phyloP scores from a whole-genome alignment of 2,329 filamentous ascomycete genomes.

The Aspergillus ochraceoroseus region DNA sequence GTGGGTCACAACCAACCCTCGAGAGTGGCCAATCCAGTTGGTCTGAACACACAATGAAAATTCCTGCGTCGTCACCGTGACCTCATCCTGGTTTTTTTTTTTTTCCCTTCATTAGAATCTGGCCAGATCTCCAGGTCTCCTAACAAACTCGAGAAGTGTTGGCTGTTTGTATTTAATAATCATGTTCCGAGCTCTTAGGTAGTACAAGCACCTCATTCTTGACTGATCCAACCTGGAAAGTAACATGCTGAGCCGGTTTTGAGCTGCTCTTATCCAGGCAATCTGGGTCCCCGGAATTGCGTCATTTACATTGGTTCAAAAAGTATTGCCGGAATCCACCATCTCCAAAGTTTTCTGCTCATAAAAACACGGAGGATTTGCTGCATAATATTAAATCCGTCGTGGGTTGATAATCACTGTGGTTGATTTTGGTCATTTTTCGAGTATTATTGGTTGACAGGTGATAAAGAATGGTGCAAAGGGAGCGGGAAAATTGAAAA shows the following conservation, averaged over 20 bases:
- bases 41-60: constrained; percentile 24
- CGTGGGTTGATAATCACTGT: constrained; percentile 10
- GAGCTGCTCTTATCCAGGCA: constrained; percentile 15
- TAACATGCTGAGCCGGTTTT: constrained; percentile 8
- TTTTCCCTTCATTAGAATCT: constrained; percentile 2
- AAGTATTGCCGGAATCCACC: constrained; percentile 22
- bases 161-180: too few species aligned
- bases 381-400: constrained; percentile 10
- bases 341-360: constrained; percentile 20
- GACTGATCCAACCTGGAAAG: too few species aligned
- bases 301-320: constrained; percentile 22
- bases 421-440: constrained; percentile 7
- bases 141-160: too few species aligned
- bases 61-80: constrained; percentile 40
- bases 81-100: constrained; percentile 27
- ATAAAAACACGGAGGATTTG: constrained; percentile 19
- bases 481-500: constrained; percentile 2
- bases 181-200: too few species aligned
- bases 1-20: constrained; percentile 18
- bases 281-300: constrained; percentile 14
- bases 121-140: constrained; percentile 7
- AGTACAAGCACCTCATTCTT: constrained; percentile 9
- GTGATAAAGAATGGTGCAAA: too few species aligned
- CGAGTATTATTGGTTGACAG: too few species aligned
- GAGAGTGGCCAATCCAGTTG: constrained; percentile 24